Conservation (phyloP, 2,329 filamentous ascomycete genomes). For the Pyricularia pennisetigena region DNA sequence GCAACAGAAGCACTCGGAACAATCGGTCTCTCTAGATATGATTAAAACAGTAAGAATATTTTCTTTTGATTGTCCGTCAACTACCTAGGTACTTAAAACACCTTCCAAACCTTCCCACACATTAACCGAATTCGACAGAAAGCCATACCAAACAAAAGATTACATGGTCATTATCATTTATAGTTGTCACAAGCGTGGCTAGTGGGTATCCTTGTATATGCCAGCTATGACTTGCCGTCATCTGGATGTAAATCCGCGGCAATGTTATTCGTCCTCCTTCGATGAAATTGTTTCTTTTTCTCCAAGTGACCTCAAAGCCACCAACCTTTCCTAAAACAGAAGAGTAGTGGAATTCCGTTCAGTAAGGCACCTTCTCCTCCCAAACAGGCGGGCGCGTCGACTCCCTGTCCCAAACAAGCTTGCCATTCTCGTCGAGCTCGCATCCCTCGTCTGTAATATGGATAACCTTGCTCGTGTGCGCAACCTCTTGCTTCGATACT, state of each 20-base stretch:
- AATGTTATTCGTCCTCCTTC: background rate
- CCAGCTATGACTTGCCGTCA: background rate
- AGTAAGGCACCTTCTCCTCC: conserved; percentile 25
- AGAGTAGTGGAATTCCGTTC: background rate
- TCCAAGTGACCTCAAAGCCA: background rate
- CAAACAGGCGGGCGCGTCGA: conserved; percentile 22
- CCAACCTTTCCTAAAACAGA: background rate
- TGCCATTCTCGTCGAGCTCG: conserved; percentile 58
- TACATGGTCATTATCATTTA: background rate
- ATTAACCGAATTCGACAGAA: background rate
- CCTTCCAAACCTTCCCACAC: background rate
- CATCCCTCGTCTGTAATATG: conserved; percentile 75
- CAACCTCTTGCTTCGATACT: conserved; percentile 67
- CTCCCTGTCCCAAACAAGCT: conserved; percentile 24
- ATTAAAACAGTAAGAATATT: no score
- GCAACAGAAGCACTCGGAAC: no score
- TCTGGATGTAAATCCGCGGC: background rate
- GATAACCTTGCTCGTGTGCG: conserved; percentile 60
- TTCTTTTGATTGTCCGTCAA: background rate
- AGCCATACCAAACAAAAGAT: background rate
- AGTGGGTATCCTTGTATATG: background rate
- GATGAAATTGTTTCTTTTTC: background rate
- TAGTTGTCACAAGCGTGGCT: background rate
- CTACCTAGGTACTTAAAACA: background rate
- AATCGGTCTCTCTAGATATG: no score